Evolutionary conservation across 768 basidiomycete genomes (phyloP).

Genomic region (Ramaria sp.): DNA sequence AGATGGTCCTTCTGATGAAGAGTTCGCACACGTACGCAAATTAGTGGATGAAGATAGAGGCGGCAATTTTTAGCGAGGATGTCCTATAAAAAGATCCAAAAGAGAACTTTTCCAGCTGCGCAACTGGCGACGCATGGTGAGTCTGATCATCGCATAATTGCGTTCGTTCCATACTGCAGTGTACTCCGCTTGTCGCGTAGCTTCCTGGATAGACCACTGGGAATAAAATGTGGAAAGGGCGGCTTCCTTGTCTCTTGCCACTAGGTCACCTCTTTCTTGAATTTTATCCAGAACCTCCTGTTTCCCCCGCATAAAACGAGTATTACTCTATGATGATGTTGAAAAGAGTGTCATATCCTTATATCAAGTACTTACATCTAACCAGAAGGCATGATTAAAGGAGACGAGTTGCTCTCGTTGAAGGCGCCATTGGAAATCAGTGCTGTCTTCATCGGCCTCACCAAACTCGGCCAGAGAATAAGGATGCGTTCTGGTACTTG

Average conservation of each 20-base stretch:
- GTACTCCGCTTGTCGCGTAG: constrained; percentile 43
- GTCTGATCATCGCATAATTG: constrained; percentile 42
- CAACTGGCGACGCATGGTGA: constrained; percentile 47
- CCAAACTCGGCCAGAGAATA: constrained; percentile 73
- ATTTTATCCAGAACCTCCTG: constrained; percentile 44
- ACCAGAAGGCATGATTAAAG: constrained; percentile 73
- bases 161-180: constrained; percentile 56
- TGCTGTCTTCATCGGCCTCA: constrained; percentile 20
- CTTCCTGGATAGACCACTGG: constrained; percentile 67
- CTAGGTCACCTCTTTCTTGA: constrained; percentile 28
- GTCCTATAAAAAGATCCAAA: constrained; percentile 5
- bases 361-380: constrained; percentile 47
- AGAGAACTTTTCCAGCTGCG: constrained; percentile 30
- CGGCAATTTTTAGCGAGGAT: background rate
- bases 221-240: constrained; percentile 65
- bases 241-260: constrained; percentile 44
- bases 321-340: constrained; percentile 47
- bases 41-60: constrained; percentile 38
- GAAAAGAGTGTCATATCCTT: constrained; percentile 6
- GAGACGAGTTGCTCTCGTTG: constrained; percentile 62
- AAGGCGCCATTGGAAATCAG: constrained; percentile 59
- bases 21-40: constrained; percentile 46
- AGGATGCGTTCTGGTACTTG: constrained; percentile 36
- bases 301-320: constrained; percentile 68
- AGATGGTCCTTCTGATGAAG: constrained; percentile 3